A percentile compares a stretch with the other conserved stretches of the same genome.
Conservation (phyloP, 2,329 filamentous ascomycete species). For the Penicillium fuscoglaucum region DNA sequence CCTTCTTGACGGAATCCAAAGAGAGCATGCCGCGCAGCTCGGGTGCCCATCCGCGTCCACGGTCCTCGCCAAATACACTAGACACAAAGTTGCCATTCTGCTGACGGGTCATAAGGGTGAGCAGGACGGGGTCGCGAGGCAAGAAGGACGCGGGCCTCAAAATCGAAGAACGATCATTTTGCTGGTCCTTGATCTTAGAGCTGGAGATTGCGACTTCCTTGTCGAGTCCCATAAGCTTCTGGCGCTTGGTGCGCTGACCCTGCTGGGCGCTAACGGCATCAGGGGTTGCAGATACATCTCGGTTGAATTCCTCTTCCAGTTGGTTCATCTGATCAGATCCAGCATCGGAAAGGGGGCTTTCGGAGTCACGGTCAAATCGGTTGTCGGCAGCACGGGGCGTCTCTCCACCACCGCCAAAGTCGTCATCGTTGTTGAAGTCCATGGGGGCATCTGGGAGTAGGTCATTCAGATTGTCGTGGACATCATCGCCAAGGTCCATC, state of each 20-base stretch:
- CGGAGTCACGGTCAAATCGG: conserved; percentile 63
- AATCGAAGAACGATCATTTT: conserved; percentile 82
- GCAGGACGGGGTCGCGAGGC: conserved; percentile 79
- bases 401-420: conserved; percentile 58
- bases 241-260: conserved; percentile 73
- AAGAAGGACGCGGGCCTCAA: conserved; percentile 79
- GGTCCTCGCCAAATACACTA: conserved; percentile 78
- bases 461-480: conserved; percentile 59
- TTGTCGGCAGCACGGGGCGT: conserved; percentile 48
- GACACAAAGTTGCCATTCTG: conserved; percentile 87
- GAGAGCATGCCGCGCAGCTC: conserved; percentile 93
- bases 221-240: conserved; percentile 81
- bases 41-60: conserved; percentile 80
- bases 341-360: conserved; percentile 69
- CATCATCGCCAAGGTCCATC: conserved; percentile 38
- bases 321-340: conserved; percentile 63
- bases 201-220: conserved; percentile 74
- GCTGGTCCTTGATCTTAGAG: conserved; percentile 79
- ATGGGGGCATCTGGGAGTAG: conserved; percentile 58
- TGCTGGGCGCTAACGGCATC: conserved; percentile 61
- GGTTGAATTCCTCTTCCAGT: conserved; percentile 45
- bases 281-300: conserved; percentile 25
- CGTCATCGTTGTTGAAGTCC: conserved; percentile 51
- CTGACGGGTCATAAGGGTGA: conserved; percentile 89
- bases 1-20: conserved; percentile 72